These are phyloP conservation scores for Crithidia brevicula DNA, from an alignment of 208 protist species.

Conservation along the genomic window DNA sequence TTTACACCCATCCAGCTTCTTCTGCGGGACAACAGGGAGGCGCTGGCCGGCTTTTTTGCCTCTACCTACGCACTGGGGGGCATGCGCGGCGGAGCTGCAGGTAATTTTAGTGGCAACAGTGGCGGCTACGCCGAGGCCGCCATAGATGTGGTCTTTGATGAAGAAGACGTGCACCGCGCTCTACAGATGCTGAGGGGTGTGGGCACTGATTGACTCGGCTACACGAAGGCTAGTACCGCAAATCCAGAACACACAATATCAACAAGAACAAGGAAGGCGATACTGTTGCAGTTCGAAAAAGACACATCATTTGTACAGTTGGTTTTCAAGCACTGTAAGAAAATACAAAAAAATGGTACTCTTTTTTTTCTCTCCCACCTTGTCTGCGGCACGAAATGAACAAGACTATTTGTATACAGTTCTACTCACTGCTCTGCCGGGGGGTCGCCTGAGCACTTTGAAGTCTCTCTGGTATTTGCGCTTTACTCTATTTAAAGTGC, in stretches of 20 bases:
- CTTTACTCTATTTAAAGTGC: no score
- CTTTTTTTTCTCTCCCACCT: background rate
- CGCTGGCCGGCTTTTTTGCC: background rate
- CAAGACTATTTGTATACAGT: no score
- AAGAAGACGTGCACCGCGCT: slow-evolving; percentile 7
- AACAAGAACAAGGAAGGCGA: no score
- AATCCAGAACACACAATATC: no score
- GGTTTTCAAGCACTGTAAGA: no score
- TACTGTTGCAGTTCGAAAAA: no score
- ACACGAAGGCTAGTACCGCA: background rate
- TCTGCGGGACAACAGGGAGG: slow-evolving; percentile 10
- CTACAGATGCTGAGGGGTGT: slow-evolving; percentile 4
- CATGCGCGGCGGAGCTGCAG: background rate
- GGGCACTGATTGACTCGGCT: background rate
- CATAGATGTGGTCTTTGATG: slow-evolving; percentile 3
- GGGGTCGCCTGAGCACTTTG: no score
- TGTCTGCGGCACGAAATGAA: no score
- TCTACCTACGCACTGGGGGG: slow-evolving; percentile 15
- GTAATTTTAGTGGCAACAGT: background rate
- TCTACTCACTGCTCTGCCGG: no score
- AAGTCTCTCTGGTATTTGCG: no score
- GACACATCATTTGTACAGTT: no score
- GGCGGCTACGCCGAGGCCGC: slow-evolving; percentile 7
- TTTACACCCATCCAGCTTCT: slow-evolving; percentile 3
- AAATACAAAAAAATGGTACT: background rate